Conservation (phyloP, 352 stramenopile species). For the Elongisporangium undulatum region DNA sequence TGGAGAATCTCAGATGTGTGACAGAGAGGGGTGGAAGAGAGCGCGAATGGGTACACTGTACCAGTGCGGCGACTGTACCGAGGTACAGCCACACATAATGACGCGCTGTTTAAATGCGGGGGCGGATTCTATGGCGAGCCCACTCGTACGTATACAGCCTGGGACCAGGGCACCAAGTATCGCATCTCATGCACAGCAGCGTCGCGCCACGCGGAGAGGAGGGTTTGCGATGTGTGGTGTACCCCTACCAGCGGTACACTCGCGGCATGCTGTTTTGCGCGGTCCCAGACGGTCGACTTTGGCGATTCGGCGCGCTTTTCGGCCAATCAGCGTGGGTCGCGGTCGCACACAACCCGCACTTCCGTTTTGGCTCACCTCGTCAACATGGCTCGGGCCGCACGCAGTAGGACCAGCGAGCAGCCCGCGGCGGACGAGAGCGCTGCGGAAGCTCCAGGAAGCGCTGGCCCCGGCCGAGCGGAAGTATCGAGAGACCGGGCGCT, state of each 20-base stretch:
- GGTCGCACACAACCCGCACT: not conserved
- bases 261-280: not conserved
- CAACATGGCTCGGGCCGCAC: not conserved
- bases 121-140: not conserved
- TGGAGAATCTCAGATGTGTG: not conserved
- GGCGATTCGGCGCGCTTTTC: not conserved
- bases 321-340: not conserved
- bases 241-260: not conserved
- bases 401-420: not conserved
- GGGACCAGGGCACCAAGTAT: not conserved
- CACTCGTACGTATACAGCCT: too few species aligned
- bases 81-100: too few species aligned
- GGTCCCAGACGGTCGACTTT: not conserved
- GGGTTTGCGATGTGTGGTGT: not conserved
- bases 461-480: conserved; percentile 15
- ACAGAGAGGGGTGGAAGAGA: not conserved
- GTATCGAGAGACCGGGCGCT: conserved; percentile 38
- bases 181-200: not conserved
- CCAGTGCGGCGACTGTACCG: too few species aligned
- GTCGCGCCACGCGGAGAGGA: not conserved
- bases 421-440: not conserved
- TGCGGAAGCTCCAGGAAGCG: not conserved
- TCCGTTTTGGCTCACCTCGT: not conserved
- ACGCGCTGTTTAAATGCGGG: too few species aligned
- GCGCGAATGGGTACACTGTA: too few species aligned